Percentiles rank a stretch among this genome's conserved stretches.
Conservation (phyloP, 192 early-diverging fungal genomes). For the Backusella macrospora region DNA sequence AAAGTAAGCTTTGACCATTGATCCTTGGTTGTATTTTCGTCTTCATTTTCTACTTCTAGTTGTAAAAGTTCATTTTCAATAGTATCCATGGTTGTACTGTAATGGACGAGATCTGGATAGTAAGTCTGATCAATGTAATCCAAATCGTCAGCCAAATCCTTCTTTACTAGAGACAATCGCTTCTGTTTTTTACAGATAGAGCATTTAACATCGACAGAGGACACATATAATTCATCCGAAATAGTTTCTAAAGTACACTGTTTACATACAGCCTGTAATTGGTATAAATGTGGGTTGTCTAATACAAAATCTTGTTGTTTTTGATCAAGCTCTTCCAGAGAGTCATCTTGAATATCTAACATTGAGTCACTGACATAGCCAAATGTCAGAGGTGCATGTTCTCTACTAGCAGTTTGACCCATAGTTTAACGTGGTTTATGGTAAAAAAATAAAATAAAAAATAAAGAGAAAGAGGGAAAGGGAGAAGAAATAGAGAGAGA, state of each 20-base stretch:
- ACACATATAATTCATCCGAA: background rate
- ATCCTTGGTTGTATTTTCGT: background rate
- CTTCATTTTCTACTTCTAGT: conserved; percentile 16
- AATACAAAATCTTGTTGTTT: conserved; percentile 18
- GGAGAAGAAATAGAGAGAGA: too few species aligned
- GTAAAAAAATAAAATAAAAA: background rate
- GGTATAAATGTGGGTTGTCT: conserved; percentile 25
- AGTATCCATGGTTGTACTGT: conserved; percentile 27
- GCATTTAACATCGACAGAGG: background rate
- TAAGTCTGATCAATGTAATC: conserved; percentile 39
- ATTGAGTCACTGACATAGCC: conserved; percentile 14
- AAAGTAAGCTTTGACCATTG: conserved; percentile 25
- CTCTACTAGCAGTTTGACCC: conserved; percentile 21
- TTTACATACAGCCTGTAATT: conserved; percentile 14
- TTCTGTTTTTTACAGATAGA: conserved; percentile 11
- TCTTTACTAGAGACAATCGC: conserved; percentile 18
- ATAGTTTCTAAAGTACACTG: background rate
- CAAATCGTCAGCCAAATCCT: conserved; percentile 26
- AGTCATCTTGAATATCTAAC: background rate
- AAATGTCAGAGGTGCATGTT: conserved; percentile 26
- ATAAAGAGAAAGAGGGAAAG: background rate
- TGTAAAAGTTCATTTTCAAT: conserved; percentile 19
- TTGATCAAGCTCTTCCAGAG: background rate
- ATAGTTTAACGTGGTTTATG: background rate
- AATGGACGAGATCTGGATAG: conserved; percentile 24